Percentiles rank a stretch among this genome's conserved stretches.
phyloP scores from a whole-genome alignment of 345 rosid species.

The Adansonia digitata region DNA sequence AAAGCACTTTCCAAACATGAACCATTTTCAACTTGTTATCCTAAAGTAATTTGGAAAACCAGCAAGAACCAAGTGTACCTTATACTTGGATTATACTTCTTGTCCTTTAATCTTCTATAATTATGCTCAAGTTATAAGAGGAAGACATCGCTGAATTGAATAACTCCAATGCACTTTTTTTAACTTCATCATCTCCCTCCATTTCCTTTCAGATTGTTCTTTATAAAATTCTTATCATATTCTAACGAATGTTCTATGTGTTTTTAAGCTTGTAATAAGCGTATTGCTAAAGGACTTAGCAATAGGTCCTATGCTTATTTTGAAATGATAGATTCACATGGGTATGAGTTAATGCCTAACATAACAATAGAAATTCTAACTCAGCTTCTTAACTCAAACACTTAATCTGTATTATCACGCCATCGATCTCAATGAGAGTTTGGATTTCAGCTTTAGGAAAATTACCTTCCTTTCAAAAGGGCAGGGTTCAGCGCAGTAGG shows the following conservation, averaged over 20 bases:
- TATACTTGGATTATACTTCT: neutral
- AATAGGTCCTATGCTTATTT: no score
- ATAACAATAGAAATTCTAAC: neutral
- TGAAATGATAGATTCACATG: no score
- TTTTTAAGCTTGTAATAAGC: neutral
- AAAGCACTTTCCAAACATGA: neutral
- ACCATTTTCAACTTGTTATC: neutral
- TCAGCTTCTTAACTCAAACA: neutral
- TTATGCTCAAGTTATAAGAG: neutral
- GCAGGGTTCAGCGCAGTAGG: accelerated
- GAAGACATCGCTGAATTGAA: neutral
- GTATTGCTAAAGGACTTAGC: neutral
- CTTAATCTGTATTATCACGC: neutral
- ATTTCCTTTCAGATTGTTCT: neutral
- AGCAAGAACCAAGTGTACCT: neutral
- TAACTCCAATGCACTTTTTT: neutral
- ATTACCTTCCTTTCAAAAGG: no score
- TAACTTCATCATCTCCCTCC: neutral
- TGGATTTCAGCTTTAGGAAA: neutral
- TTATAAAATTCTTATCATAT: neutral
- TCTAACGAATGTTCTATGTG: neutral
- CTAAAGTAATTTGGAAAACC: neutral
- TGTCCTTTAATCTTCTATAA: neutral
- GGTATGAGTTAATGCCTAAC: neutral
- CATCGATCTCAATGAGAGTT: neutral